phyloP scores from a whole-genome alignment of 192 early-diverging fungal genomes.

The Backusella parvicylindrica region DNA sequence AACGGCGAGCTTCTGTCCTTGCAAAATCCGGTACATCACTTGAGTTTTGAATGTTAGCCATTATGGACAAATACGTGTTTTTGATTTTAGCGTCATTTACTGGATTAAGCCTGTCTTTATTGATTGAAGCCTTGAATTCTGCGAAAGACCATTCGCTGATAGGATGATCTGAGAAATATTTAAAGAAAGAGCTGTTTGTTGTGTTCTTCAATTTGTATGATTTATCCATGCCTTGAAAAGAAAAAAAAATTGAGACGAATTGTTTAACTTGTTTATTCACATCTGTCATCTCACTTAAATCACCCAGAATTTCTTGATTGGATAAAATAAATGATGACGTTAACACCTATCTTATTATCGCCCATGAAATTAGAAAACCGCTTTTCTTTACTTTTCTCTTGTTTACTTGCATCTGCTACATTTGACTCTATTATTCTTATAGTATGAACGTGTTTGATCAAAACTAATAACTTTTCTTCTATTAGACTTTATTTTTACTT shows the following conservation, averaged over 20 bases:
- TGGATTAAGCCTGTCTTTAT: background rate
- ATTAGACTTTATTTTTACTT: background rate
- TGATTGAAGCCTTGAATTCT: background rate
- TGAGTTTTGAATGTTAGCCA: background rate
- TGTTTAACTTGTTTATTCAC: no score
- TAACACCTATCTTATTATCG: background rate
- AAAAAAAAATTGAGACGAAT: background rate
- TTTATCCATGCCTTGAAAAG: background rate
- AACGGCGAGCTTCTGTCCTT: background rate
- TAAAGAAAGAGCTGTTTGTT: background rate
- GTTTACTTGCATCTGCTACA: background rate
- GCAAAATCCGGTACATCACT: background rate
- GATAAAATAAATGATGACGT: background rate
- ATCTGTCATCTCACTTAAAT: background rate
- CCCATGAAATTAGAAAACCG: background rate
- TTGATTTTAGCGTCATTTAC: background rate
- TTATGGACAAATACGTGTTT: background rate
- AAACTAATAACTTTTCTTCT: background rate
- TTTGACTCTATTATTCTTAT: background rate
- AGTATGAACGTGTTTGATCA: background rate
- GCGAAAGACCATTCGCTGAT: slow-evolving; percentile 1
- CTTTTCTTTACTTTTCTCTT: background rate
- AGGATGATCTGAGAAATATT: slow-evolving; percentile 2
- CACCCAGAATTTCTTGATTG: background rate
- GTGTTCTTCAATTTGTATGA: background rate